Evolutionary conservation across 2,329 filamentous ascomycete species (phyloP).

Genomic region (Keithomyces neogunnii): DNA sequence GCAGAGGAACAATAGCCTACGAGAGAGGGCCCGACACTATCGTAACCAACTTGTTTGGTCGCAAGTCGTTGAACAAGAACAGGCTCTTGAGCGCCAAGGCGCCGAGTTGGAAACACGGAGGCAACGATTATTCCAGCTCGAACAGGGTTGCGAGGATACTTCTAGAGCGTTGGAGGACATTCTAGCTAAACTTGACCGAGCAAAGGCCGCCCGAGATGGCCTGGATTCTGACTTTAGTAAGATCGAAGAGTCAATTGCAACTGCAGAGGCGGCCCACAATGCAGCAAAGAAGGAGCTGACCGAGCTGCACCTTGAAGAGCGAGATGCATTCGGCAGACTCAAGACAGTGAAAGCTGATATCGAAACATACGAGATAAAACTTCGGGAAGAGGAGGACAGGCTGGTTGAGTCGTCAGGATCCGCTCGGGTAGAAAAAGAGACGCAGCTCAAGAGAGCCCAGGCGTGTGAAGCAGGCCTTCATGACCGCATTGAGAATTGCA

Average conservation of each 20-base stretch:
- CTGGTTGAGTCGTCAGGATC: conserved; percentile 64
- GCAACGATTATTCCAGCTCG: conserved; percentile 17
- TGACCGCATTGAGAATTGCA: conserved; percentile 18
- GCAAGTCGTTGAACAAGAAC: conserved; percentile 73
- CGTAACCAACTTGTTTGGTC: conserved; percentile 73
- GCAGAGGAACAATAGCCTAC: conserved; percentile 57
- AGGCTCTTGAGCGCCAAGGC: conserved; percentile 29
- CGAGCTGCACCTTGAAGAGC: conserved; percentile 53
- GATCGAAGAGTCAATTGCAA: conserved; percentile 32
- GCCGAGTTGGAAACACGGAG: conserved; percentile 18
- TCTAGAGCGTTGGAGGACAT: conserved; percentile 40
- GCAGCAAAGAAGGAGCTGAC: conserved; percentile 44
- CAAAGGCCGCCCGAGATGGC: conserved; percentile 29
- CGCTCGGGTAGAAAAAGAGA: conserved; percentile 53
- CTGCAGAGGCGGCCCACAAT: conserved; percentile 44
- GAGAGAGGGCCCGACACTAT: conserved; percentile 49
- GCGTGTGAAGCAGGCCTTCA: conserved; percentile 18
- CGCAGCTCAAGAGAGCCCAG: conserved; percentile 33
- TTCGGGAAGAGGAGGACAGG: conserved; percentile 48
- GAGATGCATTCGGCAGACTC: conserved; percentile 53
- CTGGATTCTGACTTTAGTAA: conserved; percentile 37
- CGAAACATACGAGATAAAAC: conserved; percentile 35
- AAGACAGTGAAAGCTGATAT: conserved; percentile 42
- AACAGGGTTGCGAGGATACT: conserved; percentile 26
- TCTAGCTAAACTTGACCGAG: conserved; percentile 35